Base-by-base conservation (phyloP, 345 rosid genomes). In the Eutrema yunnanense region DNA sequence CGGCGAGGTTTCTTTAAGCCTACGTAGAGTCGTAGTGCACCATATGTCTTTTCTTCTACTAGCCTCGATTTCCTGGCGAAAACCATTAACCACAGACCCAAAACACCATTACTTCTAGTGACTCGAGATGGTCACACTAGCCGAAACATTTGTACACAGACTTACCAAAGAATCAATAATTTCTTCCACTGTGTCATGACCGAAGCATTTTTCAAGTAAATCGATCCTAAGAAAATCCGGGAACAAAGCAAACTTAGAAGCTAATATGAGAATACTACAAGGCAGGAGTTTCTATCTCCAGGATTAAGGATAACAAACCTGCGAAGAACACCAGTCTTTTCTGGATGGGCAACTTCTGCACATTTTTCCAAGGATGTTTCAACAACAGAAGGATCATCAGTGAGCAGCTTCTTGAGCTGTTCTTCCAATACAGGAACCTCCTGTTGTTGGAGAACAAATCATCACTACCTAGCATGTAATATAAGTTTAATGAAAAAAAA, bases 371-470 rank as follows among this genome's bases (percentile, higher is more conserved):
- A 73, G 58, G 79, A 50, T 66, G 87, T 48, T 75, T 87, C 98
- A 71, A 95, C 77, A 72, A 86, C 92, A 46, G 98, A 92, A 77
- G 93, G 96, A 81, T 92, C 96, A 81, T 92, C 94, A 4, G 98
- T 90, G 65, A 78, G 82, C 71, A 90, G 81, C 48, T 86, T 78
- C 77, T 84, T 89, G 37, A 95, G 85, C 72, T 87, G 84, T 59
- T 86, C 84, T 71, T 88, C 94, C 76, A 95, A 38, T 48, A 82
- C 70, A 33, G 84, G 80, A 74, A 85, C 80, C 78, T 73, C 91
- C 96, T 95, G 84, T 78, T 56, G 51, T 46, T 50, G 16, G 44
- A 55, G 34, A 48, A 50, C 36, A 55, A 63, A 64, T 9, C 11
- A 44, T 77, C 42, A 71, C 48, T 64, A 34, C 53, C 6, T 55